A percentile compares a stretch with the other conserved stretches of the same genome.
Evolutionary conservation across 257 asterid species (phyloP).

Genomic region (Fraxinus pennsylvanica): DNA sequence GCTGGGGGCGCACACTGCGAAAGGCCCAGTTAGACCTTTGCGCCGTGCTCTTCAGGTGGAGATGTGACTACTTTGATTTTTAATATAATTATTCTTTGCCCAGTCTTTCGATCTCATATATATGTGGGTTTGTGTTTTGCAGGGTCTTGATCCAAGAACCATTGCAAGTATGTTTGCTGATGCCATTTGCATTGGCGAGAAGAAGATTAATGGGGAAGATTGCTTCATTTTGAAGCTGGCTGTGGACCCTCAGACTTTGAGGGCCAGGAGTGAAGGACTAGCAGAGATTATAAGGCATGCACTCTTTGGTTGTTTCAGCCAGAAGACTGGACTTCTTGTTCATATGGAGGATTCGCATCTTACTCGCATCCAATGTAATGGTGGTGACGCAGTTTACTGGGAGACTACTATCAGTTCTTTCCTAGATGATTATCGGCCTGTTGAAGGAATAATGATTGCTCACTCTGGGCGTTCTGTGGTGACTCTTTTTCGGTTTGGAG

Average conservation of each 20-base stretch:
- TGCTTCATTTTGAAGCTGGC: conserved; percentile 27
- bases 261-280: conserved; percentile 27
- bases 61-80: background rate
- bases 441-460: conserved; percentile 30
- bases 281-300: conserved; percentile 28
- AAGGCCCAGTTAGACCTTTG: conserved; percentile 24
- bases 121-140: background rate
- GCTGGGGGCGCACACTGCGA: conserved; percentile 26
- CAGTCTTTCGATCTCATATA: background rate
- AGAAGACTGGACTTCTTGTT: conserved; percentile 26
- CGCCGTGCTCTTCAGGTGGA: conserved; percentile 30
- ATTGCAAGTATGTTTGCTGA: conserved; percentile 23
- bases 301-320: conserved; percentile 26
- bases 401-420: conserved; percentile 25
- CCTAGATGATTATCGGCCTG: conserved; percentile 24
- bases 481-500: conserved; percentile 25
- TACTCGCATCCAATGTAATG: conserved; percentile 24
- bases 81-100: background rate
- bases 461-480: conserved; percentile 28
- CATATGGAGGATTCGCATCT: conserved; percentile 31
- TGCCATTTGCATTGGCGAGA: conserved; percentile 28
- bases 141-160: conserved; percentile 34
- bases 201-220: conserved; percentile 28
- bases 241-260: conserved; percentile 23
- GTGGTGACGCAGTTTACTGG: conserved; percentile 24